Percentiles rank a stretch among this genome's conserved stretches.
Conservation (phyloP, 2,329 filamentous ascomycete genomes). For the Botrytis byssoidea region DNA sequence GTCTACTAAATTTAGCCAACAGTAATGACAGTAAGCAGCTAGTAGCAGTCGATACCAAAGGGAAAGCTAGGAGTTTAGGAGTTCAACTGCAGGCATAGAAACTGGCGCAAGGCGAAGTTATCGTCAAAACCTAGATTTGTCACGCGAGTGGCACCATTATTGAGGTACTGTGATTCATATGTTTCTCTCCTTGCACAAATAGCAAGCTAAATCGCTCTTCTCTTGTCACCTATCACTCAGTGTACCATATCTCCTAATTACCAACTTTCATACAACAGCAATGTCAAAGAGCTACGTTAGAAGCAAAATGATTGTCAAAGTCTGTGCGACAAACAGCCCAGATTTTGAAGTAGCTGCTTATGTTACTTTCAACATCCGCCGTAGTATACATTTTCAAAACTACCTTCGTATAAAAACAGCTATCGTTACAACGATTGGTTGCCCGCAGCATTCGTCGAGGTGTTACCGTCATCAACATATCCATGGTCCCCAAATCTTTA, state of each 20-base stretch:
- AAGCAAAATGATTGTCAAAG: not conserved
- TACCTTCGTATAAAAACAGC: not conserved
- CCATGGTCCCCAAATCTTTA: not conserved
- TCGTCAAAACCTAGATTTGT: conserved; percentile 5
- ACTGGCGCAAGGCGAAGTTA: conserved; percentile 2
- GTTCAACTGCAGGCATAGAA: not conserved
- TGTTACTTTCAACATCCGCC: not conserved
- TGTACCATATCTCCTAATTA: not conserved
- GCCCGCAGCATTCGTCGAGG: no score
- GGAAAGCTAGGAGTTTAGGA: conserved; percentile 11
- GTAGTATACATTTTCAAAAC: not conserved
- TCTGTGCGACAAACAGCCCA: not conserved
- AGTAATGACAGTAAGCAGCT: conserved; percentile 4
- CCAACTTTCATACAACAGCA: not conserved
- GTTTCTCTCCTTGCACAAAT: conserved; percentile 2
- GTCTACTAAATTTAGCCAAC: not conserved
- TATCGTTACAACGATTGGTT: not conserved
- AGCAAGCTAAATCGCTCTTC: not conserved
- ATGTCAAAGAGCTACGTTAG: not conserved
- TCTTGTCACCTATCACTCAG: not conserved
- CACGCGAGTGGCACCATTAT: conserved; percentile 12
- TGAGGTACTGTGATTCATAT: conserved; percentile 16
- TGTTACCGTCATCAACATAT: not conserved
- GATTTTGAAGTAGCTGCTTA: not conserved
- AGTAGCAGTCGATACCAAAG: conserved; percentile 4